These are phyloP conservation scores for Trametes polyzona DNA, from an alignment of 1,284 basidiomycete species.

Conservation along the genomic window DNA sequence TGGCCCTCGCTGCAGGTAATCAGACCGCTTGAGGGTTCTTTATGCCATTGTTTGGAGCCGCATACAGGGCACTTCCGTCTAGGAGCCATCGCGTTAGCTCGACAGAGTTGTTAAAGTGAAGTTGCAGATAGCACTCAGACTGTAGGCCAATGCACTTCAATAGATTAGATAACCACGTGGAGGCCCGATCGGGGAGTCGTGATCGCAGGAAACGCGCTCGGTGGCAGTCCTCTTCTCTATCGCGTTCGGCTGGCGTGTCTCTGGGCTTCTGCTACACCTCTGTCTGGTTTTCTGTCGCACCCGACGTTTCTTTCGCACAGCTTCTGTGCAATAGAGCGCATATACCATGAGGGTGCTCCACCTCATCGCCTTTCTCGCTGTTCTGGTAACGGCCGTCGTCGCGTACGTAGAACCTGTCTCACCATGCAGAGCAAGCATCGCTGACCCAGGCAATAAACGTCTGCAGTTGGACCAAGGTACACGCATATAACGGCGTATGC, in stretches of 20 bases:
- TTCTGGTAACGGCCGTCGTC: conserved; percentile 36
- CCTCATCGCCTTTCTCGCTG: conserved; percentile 34
- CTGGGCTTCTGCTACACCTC: neutral
- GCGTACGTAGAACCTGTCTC: conserved; percentile 36
- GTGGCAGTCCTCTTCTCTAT: neutral
- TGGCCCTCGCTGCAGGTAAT: conserved; percentile 81
- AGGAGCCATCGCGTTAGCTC: conserved; percentile 52
- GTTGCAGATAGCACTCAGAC: neutral
- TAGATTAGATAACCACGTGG: conserved; percentile 34
- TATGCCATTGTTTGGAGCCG: conserved; percentile 79
- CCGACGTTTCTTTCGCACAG: neutral
- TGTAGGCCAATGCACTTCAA: too few species aligned
- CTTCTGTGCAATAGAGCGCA: neutral
- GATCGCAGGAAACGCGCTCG: conserved; percentile 5
- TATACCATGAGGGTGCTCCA: conserved; percentile 37
- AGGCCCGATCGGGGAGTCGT: conserved; percentile 3
- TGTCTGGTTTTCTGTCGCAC: neutral
- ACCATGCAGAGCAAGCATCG: neutral
- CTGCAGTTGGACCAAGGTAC: conserved; percentile 70
- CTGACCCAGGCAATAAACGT: conserved; percentile 12
- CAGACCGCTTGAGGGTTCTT: conserved; percentile 70
- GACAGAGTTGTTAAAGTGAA: neutral
- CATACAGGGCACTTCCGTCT: conserved; percentile 67
- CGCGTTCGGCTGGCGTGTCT: conserved; percentile 1
- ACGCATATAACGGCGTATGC: neutral